Percentiles rank a stretch among this genome's conserved stretches.
phyloP scores from a whole-genome alignment of 345 rosid genomes.

The Leavenworthia alabamica region DNA sequence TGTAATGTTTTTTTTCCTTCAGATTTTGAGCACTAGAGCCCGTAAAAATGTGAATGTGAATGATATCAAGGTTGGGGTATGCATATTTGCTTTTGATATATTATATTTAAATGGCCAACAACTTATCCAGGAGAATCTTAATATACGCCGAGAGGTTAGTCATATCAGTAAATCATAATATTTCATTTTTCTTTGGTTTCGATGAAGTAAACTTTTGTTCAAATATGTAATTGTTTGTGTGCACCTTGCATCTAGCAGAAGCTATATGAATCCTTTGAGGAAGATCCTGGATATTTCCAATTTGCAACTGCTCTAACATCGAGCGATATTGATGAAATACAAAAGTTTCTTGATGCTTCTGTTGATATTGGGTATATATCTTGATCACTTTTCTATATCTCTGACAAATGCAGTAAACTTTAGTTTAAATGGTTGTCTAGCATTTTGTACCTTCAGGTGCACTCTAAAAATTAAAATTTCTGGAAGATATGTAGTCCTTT shows the following conservation, averaged over 20 bases:
- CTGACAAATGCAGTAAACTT: not conserved
- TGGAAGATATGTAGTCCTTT: not conserved
- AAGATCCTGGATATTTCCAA: constrained; percentile 74
- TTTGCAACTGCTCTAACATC: constrained; percentile 86
- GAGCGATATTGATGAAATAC: constrained; percentile 86
- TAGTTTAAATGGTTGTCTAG: not conserved
- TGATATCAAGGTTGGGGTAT: constrained; percentile 89
- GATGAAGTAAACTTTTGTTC: not conserved
- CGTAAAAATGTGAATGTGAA: constrained; percentile 72
- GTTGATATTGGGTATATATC: constrained; percentile 68
- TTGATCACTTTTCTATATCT: constrained; percentile 16
- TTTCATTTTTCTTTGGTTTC: not conserved
- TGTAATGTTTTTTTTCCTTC: constrained; percentile 17
- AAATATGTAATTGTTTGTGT: not conserved
- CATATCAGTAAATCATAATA: not conserved
- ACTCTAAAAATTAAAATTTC: not conserved
- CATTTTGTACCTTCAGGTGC: not conserved
- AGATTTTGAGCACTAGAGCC: constrained; percentile 77
- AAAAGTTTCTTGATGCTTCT: constrained; percentile 77
- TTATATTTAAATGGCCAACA: constrained; percentile 70
- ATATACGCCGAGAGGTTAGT: constrained; percentile 73
- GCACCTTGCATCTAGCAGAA: constrained; percentile 39
- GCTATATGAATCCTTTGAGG: constrained; percentile 70
- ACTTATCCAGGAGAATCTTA: constrained; percentile 70
- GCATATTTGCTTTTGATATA: constrained; percentile 89